A percentile compares a stretch with the other conserved stretches of the same genome.
phyloP scores from a whole-genome alignment of 805 yeast genomes.

The Candida krabiensis region DNA sequence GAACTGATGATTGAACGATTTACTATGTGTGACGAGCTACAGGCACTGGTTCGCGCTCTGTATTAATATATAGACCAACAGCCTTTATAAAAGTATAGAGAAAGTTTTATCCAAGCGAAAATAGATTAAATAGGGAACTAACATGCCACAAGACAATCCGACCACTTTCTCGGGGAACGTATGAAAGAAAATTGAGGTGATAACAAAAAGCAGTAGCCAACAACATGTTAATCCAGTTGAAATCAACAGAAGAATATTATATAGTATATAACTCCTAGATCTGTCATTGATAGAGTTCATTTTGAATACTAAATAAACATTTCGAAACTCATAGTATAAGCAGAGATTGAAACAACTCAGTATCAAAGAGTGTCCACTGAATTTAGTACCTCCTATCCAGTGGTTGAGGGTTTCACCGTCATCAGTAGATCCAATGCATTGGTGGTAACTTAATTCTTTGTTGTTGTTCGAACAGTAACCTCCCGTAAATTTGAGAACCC shows the following conservation, averaged over 20 bases:
- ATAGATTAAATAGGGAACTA: constrained; percentile 32
- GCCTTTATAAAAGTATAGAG: constrained; percentile 9
- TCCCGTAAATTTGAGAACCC: constrained; percentile 36
- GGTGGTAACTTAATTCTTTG: constrained; percentile 17
- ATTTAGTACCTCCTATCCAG: constrained; percentile 42
- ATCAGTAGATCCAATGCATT: constrained; percentile 17
- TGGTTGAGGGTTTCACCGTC: constrained; percentile 16
- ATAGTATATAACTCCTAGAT: neutral
- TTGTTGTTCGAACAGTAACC: constrained; percentile 36
- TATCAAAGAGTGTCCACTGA: constrained; percentile 44
- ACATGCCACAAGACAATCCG: constrained; percentile 41
- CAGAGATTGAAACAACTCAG: constrained; percentile 35
- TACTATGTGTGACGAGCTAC: too few relatives aligned
- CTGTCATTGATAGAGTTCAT: constrained; percentile 4
- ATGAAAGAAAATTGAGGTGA: constrained; percentile 52
- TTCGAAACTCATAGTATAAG: constrained; percentile 25
- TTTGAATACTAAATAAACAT: constrained; percentile 9
- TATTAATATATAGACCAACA: too few relatives aligned
- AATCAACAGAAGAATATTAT: neutral
- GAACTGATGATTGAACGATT: constrained; percentile 6
- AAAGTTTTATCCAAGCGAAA: constrained; percentile 11
- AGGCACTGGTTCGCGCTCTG: too few relatives aligned
- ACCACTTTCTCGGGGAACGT: constrained; percentile 45
- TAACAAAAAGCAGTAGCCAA: constrained; percentile 41
- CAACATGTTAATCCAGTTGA: constrained; percentile 18